Evolutionary conservation across 331 rosid species (phyloP).

Genomic region (Pyrus hybrid): DNA sequence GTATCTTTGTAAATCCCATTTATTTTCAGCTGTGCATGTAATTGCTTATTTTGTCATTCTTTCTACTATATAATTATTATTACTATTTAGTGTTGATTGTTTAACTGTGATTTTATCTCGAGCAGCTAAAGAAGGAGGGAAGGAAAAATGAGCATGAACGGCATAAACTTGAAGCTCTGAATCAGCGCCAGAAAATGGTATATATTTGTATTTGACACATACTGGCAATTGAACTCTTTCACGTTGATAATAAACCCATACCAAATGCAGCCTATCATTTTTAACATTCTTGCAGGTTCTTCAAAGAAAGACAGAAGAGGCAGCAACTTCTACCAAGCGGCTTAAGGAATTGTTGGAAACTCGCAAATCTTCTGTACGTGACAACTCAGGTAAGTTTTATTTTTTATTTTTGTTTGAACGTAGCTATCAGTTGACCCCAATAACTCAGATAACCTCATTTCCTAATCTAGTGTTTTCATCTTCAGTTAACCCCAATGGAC

Average conservation of each 20-base stretch:
- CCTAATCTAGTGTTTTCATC: constrained; percentile 11
- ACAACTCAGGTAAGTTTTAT: constrained; percentile 41
- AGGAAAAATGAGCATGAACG: constrained; percentile 72
- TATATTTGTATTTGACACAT: background rate
- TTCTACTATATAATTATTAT: background rate
- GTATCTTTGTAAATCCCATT: background rate
- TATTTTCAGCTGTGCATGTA: background rate
- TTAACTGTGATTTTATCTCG: constrained; percentile 12
- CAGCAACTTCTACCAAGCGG: constrained; percentile 63
- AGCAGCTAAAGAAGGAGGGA: constrained; percentile 81
- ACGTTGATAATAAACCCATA: background rate
- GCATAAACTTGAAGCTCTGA: constrained; percentile 78
- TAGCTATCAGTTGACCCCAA: background rate
- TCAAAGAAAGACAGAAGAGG: constrained; percentile 84
- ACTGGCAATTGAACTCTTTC: background rate
- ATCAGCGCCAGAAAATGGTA: constrained; percentile 78
- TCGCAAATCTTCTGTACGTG: constrained; percentile 56
- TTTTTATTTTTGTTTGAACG: background rate
- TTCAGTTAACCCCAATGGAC: constrained; percentile 24
- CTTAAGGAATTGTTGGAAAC: constrained; percentile 66
- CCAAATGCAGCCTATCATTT: background rate
- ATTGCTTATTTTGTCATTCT: constrained; percentile 3
- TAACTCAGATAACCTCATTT: background rate
- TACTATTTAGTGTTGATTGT: constrained; percentile 7
- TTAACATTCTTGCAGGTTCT: constrained; percentile 47